Base-by-base conservation (phyloP, 192 early-diverging fungal genomes). In the Kickxella alabastrina region DNA sequence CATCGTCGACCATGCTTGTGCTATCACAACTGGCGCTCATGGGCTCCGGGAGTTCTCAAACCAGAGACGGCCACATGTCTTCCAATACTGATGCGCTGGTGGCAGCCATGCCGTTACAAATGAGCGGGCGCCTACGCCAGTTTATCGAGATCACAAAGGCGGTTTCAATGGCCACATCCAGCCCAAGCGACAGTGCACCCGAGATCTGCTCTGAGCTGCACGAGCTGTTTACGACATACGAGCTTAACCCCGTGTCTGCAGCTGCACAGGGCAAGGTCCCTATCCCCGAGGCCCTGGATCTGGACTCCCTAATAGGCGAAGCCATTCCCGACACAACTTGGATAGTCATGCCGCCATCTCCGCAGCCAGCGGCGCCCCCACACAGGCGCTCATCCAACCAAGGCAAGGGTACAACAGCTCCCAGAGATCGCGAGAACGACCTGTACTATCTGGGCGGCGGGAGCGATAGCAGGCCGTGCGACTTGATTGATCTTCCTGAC, bases 261-360 rank as follows among this genome's bases (percentile, higher is more conserved):
- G 88, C 87, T 32, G 95, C 95, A 0, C 95, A 98, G 68, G 80
- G 79, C 51, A 87, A 89, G 59, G 92, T 98, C 1, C 88, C 91
- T 14, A 65, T 95, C 3, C 92, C 92, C 7, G 86, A 90, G 6
- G 90, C 85, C 8, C 60, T 98, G 34, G 89, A 93, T 62, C 66
- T 96, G 21, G 91, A 93, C 46, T 54, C 80, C 7, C 86, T 82
- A 85, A 91, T 93, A 43, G 79, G 82, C 51, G 83, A 85, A 3
- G 83, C 87, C 12, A 77, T 89, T 17, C 86, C 84, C 3, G 79
- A 81, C 42, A 79, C 79, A 2, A 80, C 82, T 17, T 57, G 54
- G 17, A 77, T 66, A 13, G 78, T 74, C 5, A 68, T 77, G 46
- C 78, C 68, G 15, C 68, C 68, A 6, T 49, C 73, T 10, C 49